A percentile compares a stretch with the other conserved stretches of the same genome.
phyloP scores from a whole-genome alignment of 192 early-diverging fungal genomes.

The Paraglomus occultum region DNA sequence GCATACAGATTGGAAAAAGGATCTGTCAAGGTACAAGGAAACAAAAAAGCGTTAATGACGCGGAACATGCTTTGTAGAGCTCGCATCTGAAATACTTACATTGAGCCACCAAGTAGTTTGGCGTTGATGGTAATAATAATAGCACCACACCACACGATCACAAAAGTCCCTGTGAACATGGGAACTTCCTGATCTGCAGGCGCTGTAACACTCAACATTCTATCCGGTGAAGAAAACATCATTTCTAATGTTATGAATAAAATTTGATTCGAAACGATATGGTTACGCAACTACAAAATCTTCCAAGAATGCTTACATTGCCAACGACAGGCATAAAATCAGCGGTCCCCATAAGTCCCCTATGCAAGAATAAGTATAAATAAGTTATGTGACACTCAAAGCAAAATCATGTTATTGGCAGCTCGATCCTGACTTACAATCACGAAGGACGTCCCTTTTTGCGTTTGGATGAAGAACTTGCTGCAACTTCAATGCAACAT shows the following conservation, averaged over 20 bases:
- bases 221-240: constrained; percentile 30
- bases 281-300: background rate
- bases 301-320: constrained; percentile 58
- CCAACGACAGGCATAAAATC: constrained; percentile 87
- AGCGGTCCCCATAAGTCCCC: constrained; percentile 98
- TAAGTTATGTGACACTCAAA: background rate
- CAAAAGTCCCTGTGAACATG: constrained; percentile 91
- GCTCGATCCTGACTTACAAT: constrained; percentile 69
- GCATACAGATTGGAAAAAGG: constrained; percentile 97
- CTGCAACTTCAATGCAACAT: constrained; percentile 69
- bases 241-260: background rate
- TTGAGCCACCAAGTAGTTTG: constrained; percentile 88
- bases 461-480: constrained; percentile 71
- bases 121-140: constrained; percentile 95
- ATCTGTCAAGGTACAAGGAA: constrained; percentile 48
- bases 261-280: background rate
- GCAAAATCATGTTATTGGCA: constrained; percentile 40
- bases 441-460: constrained; percentile 63
- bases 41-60: background rate
- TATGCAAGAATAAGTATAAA: constrained; percentile 34
- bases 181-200: constrained; percentile 74
- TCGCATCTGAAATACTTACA: constrained; percentile 74
- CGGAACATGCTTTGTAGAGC: background rate
- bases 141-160: constrained; percentile 93
- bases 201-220: constrained; percentile 77